Percentiles rank a stretch among this genome's conserved stretches.
phyloP scores from a whole-genome alignment of 2,329 filamentous ascomycete genomes.

The Dothideomycetes sp. region DNA sequence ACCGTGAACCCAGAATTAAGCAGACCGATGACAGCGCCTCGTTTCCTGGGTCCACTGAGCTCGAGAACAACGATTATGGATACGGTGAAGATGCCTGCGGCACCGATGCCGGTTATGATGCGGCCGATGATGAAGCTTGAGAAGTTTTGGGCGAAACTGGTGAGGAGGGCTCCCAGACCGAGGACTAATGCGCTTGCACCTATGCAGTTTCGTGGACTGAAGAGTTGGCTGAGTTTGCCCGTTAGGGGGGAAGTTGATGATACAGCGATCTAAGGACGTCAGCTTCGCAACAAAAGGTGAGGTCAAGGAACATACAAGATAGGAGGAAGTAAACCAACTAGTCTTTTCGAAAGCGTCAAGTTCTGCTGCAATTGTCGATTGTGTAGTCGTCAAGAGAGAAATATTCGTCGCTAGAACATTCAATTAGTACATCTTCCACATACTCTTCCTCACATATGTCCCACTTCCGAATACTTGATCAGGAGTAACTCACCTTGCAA shows the following conservation, averaged over 20 bases:
- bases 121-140: conserved; percentile 59
- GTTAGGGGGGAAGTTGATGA: conserved; percentile 57
- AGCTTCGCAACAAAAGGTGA: neutral
- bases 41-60: conserved; percentile 54
- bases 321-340: conserved; percentile 75
- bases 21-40: conserved; percentile 65
- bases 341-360: conserved; percentile 63
- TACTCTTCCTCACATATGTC: no score
- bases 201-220: conserved; percentile 58
- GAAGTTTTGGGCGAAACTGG: conserved; percentile 51
- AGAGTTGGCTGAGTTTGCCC: conserved; percentile 65
- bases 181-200: conserved; percentile 52
- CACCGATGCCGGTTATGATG: conserved; percentile 58
- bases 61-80: conserved; percentile 70
- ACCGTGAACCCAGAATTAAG: conserved; percentile 64
- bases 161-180: conserved; percentile 54
- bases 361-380: conserved; percentile 66
- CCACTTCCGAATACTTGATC: no score
- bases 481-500: conserved; percentile 19
- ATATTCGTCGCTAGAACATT: conserved; percentile 53
- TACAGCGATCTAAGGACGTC: conserved; percentile 39
- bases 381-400: conserved; percentile 71
- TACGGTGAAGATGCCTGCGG: conserved; percentile 62
- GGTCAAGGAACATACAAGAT: conserved; percentile 42
- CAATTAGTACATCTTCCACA: neutral